A percentile compares a stretch with the other conserved stretches of the same genome.
Conservation (phyloP, 1,284 basidiomycete genomes). For the Marasmius tenuissimus region DNA sequence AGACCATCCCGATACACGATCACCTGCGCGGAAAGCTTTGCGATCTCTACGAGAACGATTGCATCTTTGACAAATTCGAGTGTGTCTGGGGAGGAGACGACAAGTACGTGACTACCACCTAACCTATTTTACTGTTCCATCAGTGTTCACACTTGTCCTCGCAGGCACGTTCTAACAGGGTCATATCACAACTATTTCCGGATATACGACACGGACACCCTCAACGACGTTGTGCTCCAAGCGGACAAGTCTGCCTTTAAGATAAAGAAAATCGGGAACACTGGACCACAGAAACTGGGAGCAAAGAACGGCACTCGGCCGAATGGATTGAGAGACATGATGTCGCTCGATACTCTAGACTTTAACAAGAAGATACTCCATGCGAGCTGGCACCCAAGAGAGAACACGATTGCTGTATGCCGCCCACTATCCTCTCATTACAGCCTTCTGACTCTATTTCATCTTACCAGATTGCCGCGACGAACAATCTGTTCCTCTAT, state of each 20-base stretch:
- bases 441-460: neutral
- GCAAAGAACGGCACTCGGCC: slow-evolving; percentile 70
- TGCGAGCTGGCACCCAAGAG: slow-evolving; percentile 95
- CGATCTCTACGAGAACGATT: slow-evolving; percentile 99
- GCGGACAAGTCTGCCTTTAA: slow-evolving; percentile 99
- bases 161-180: slow-evolving; percentile 91
- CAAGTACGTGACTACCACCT: slow-evolving; percentile 63
- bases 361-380: slow-evolving; percentile 99
- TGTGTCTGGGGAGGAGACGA: slow-evolving; percentile 96
- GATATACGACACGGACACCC: slow-evolving; percentile 93
- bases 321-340: slow-evolving; percentile 75
- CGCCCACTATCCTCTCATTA: neutral
- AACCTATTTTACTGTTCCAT: slow-evolving; percentile 11
- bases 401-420: slow-evolving; percentile 92
- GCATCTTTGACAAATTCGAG: slow-evolving; percentile 99
- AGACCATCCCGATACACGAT: slow-evolving; percentile 99
- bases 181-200: slow-evolving; percentile 99
- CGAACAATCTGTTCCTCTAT: slow-evolving; percentile 91
- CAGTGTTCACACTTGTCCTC: slow-evolving; percentile 9
- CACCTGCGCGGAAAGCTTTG: slow-evolving; percentile 97
- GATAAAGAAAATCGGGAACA: slow-evolving; percentile 94
- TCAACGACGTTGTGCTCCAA: slow-evolving; percentile 92
- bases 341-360: slow-evolving; percentile 91
- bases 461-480: slow-evolving; percentile 77
- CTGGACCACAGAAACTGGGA: slow-evolving; percentile 65